Percentiles rank a stretch among this genome's conserved stretches.
These are phyloP conservation scores for Intubia oerlemansii DNA, from an alignment of 2,329 filamentous ascomycete genomes.

Conservation along the genomic window DNA sequence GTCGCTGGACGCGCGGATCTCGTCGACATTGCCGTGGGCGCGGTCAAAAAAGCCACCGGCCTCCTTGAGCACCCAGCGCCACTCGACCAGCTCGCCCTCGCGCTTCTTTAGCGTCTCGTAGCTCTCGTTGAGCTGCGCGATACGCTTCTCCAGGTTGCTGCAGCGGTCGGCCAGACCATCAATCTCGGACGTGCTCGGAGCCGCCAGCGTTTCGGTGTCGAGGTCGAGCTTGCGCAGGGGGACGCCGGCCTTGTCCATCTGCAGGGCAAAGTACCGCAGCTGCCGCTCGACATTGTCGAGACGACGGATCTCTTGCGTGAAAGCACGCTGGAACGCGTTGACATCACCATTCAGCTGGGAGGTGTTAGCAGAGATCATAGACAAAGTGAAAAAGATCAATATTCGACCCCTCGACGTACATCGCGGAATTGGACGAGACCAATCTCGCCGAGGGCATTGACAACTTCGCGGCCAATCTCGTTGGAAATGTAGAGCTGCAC, in stretches of 20 bases:
- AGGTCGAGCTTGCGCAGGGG: slow-evolving; percentile 77
- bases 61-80: slow-evolving; percentile 94
- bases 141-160: slow-evolving; percentile 77
- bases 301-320: slow-evolving; percentile 90
- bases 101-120: slow-evolving; percentile 97
- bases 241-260: slow-evolving; percentile 88
- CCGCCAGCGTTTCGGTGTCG: slow-evolving; percentile 66
- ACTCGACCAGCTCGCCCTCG: slow-evolving; percentile 90
- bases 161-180: slow-evolving; percentile 86
- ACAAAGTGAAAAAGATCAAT: too few relatives aligned
- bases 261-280: slow-evolving; percentile 80
- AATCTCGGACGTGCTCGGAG: slow-evolving; percentile 83
- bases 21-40: slow-evolving; percentile 87
- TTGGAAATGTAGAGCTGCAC: slow-evolving; percentile 99
- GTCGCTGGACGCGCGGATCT: slow-evolving; percentile 78
- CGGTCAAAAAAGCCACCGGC: slow-evolving; percentile 94
- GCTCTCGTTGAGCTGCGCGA: slow-evolving; percentile 85
- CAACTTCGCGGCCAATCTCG: slow-evolving; percentile 94
- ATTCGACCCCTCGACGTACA: slow-evolving; percentile 43
- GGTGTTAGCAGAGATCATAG: too few relatives aligned
- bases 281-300: slow-evolving; percentile 97
- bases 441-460: slow-evolving; percentile 88
- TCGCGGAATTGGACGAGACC: slow-evolving; percentile 94
- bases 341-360: slow-evolving; percentile 77
- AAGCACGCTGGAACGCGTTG: slow-evolving; percentile 89